These are phyloP conservation scores for Tubosaeta brunneosetosa DNA, from an alignment of 768 basidiomycete genomes.

Conservation along the genomic window DNA sequence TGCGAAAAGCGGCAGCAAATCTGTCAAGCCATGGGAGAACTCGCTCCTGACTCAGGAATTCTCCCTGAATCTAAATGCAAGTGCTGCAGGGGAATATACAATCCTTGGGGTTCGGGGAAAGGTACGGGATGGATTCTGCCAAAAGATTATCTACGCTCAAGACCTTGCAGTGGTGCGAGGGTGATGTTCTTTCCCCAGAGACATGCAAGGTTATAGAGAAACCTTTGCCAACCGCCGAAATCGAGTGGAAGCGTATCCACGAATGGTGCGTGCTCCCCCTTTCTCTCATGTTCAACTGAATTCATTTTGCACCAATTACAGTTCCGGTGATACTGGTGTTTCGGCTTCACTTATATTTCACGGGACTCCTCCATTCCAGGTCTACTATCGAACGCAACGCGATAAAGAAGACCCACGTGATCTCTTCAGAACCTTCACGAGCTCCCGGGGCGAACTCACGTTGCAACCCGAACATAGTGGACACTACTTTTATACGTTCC, in stretches of 20 bases:
- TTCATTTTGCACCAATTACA: slow-evolving; percentile 25
- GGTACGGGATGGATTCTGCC: slow-evolving; percentile 29
- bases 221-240: slow-evolving; percentile 76
- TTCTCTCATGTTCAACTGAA: slow-evolving; percentile 3
- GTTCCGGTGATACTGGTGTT: slow-evolving; percentile 89
- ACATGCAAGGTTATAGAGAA: slow-evolving; percentile 71
- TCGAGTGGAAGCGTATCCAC: slow-evolving; percentile 84
- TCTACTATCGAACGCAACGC: slow-evolving; percentile 72
- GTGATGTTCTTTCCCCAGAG: slow-evolving; percentile 81
- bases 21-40: slow-evolving; percentile 59
- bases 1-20: slow-evolving; percentile 35
- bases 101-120: slow-evolving; percentile 69
- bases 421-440: slow-evolving; percentile 53
- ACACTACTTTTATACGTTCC: slow-evolving; percentile 80
- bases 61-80: slow-evolving; percentile 47
- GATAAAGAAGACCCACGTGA: slow-evolving; percentile 63
- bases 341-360: slow-evolving; percentile 81
- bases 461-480: slow-evolving; percentile 87
- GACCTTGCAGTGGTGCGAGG: slow-evolving; percentile 59
- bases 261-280: slow-evolving; percentile 58
- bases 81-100: slow-evolving; percentile 72
- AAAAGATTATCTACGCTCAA: slow-evolving; percentile 1
- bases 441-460: slow-evolving; percentile 75
- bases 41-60: slow-evolving; percentile 47
- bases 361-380: slow-evolving; percentile 85